Evolutionary conservation across 2,329 filamentous ascomycete species (phyloP), one percentile per base, ranked within the genome.

Genomic region (Phoma sp.): DNA sequence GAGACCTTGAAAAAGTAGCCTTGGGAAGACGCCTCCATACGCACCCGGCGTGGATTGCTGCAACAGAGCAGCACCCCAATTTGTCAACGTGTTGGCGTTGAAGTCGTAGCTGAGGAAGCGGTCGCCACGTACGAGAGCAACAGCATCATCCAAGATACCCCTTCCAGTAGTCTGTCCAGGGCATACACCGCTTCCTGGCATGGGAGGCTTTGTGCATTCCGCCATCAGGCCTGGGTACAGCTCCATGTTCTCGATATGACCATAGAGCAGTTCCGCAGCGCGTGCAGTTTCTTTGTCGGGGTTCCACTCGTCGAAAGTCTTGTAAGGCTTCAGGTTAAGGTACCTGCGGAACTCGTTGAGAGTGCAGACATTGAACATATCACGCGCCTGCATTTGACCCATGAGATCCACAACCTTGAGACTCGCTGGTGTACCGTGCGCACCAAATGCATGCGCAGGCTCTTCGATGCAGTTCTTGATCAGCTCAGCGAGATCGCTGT

Each of bases 321-420:
- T 84, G 68, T 95, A 87, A 0, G 84, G 83, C 75, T 89, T 89
- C n/a, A 96, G 77, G 1, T 87, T 87, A 61, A 93, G 91, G 74
- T 91, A 90, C 68, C 88, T 86, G 43, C 91, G 83, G 79, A 93
- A 95, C 76, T 95, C 90, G 70, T 95, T 95, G 50, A 96, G 79
- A 0, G 88, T 88, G 0, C 88, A 88, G 6, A 91, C 78, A 55
- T 91, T 87, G 90, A 91, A 95, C 60, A 67, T 57, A 11, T 83
- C 83, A 39, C 91, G 82, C 7, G 88, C 86, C 55, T 91, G 89
- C 37, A 89, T 78, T 55, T 95, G 93, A 32, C 89, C 90, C 30
- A 95, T 77, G 37, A 93, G 87, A 72, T 93, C 90, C 10, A 95
- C 83, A 0, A 87, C 84, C 61, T 86, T 85, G 77, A 95, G 82